Base-by-base conservation (phyloP, 2,329 filamentous ascomycete genomes). In the Stagonosporopsis vannaccii region DNA sequence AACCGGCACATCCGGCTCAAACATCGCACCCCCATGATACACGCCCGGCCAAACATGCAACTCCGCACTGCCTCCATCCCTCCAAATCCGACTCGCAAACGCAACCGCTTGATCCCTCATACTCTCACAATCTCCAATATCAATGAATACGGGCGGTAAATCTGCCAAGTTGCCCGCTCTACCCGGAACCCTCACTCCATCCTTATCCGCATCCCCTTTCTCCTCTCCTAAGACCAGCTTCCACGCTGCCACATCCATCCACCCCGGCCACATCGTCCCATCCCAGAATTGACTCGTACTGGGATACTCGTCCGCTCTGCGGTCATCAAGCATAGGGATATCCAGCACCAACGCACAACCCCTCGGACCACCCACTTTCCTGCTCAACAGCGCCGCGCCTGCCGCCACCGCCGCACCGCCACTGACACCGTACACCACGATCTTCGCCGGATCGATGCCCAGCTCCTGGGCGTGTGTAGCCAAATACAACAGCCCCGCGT, bases 311-410 rank as follows among this genome's bases (percentile, higher is more conserved):
- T 70, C 17, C 2, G 33, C 75, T 42, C 33, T 6, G 74, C 51
- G 66, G 56, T 82, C 78, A 61, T 83, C 80, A 12, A 83, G 67
- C 80, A 82, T 82, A 3, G 79, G 80, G 44, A 78, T 78, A 41
- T 79, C 68, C 11, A 82, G 72, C 40, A 82, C 71, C 66, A 81
- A 75, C 66, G 75, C 78, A 36, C 66, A 75, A 51, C 75, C 60
- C 35, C 61, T 68, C 51, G 64, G 77, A 39, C 55, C 62, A 5
- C 66, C 51, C 11, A 36, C 61, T 45, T 79, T 75, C 19, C 77
- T 65, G 7, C 77, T 77, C 57, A 78, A 68, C 42, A 81, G 62
- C 1, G 74, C 71, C 28, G 77, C 62, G 6, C 68, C 72, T 0
- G 79, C 76, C 0, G 78, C 78, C 1, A 82, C 63, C 2, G 74